Percentiles rank a stretch among this genome's conserved stretches.
These are phyloP conservation scores for Guadua angustifolia DNA, from an alignment of 176 grass and related monocot genomes.

Conservation along the genomic window DNA sequence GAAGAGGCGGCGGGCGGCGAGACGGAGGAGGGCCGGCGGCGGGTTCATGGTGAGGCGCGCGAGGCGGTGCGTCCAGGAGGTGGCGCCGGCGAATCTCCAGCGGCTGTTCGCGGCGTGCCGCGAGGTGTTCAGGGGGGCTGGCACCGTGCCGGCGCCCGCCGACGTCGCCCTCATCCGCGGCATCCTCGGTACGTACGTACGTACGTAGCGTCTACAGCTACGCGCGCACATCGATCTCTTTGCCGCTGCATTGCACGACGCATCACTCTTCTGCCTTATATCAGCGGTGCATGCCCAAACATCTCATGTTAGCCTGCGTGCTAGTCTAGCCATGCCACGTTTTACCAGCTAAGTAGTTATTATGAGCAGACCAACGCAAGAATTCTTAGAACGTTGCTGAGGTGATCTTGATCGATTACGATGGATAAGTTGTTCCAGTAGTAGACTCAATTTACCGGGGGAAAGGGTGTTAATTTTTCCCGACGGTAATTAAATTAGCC, in stretches of 20 bases:
- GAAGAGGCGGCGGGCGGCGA: slow-evolving; percentile 12
- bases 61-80: slow-evolving; percentile 39
- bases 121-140: slow-evolving; percentile 59
- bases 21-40: not conserved
- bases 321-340: not conserved
- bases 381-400: not conserved
- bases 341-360: not conserved
- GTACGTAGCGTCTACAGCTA: not conserved
- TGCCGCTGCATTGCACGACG: not conserved
- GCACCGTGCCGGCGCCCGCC: slow-evolving; percentile 55
- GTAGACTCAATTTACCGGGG: not conserved
- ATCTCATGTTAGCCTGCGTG: too few relatives aligned
- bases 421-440: not conserved
- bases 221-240: not conserved
- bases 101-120: slow-evolving; percentile 68
- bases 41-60: slow-evolving; percentile 23
- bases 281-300: too few relatives aligned
- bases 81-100: not conserved
- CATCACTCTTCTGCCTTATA: too few relatives aligned
- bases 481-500: not conserved
- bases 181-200: slow-evolving; percentile 61
- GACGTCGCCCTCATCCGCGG: slow-evolving; percentile 56
- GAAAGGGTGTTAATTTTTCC: not conserved
- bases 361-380: not conserved
- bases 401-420: not conserved